These are phyloP conservation scores for Agaricus bisporus DNA, from an alignment of 768 basidiomycete genomes.

Conservation along the genomic window DNA sequence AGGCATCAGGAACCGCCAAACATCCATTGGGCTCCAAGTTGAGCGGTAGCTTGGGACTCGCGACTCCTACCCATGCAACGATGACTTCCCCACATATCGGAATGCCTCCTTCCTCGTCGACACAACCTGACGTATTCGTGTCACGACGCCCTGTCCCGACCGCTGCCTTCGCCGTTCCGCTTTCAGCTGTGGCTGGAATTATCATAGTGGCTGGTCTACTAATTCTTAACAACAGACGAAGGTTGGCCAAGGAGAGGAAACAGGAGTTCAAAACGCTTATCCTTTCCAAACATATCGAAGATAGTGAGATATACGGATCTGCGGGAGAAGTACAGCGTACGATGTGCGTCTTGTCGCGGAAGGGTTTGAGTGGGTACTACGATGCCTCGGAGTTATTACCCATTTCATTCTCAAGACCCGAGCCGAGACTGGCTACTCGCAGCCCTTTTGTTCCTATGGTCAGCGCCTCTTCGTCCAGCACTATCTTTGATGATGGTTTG, in stretches of 20 bases:
- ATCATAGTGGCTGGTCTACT: constrained; percentile 23
- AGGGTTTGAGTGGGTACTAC: constrained; percentile 9
- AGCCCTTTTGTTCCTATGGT: neutral
- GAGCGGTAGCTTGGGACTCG: neutral
- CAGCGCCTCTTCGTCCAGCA: neutral
- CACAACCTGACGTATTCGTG: constrained; percentile 15
- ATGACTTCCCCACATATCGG: neutral
- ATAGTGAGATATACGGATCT: constrained; percentile 15
- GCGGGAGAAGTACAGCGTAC: constrained; percentile 16
- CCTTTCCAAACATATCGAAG: constrained; percentile 11
- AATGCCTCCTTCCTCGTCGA: neutral
- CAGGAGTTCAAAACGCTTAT: constrained; percentile 16
- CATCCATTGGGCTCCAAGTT: neutral
- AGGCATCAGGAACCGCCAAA: neutral
- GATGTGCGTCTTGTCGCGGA: constrained; percentile 14
- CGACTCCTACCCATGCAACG: neutral
- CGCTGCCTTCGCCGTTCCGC: constrained; percentile 27
- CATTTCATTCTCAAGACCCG: constrained; percentile 16
- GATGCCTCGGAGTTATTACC: constrained; percentile 15
- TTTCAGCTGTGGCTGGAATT: constrained; percentile 26
- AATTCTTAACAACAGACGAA: constrained; percentile 22
- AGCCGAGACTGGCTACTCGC: neutral
- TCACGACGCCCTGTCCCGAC: constrained; percentile 21
- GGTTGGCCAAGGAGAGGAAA: constrained; percentile 15
- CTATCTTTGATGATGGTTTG: neutral